phyloP scores from a whole-genome alignment of 768 basidiomycete species.

The Rubroboletus satanas region DNA sequence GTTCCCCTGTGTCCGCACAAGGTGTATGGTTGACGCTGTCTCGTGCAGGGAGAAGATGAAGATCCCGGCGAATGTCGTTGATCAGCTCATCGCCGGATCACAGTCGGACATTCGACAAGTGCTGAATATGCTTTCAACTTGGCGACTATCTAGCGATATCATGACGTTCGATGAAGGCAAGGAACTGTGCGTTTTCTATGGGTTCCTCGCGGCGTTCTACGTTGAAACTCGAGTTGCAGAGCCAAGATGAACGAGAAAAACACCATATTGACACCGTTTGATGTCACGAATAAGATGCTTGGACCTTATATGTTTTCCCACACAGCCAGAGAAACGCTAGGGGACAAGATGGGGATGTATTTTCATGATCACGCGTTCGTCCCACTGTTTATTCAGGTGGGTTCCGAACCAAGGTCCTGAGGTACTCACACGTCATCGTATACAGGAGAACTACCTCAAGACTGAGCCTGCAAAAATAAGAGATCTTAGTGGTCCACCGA shows the following conservation, averaged over 20 bases:
- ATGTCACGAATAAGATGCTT: constrained; percentile 81
- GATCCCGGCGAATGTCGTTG: constrained; percentile 85
- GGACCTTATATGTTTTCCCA: constrained; percentile 88
- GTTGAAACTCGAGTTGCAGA: constrained; percentile 38
- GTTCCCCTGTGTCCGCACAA: constrained; percentile 18
- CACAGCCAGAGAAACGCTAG: constrained; percentile 75
- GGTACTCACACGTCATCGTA: constrained; percentile 25
- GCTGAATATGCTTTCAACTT: constrained; percentile 96
- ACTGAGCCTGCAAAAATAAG: constrained; percentile 63
- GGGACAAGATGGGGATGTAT: constrained; percentile 93
- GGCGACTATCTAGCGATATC: constrained; percentile 75
- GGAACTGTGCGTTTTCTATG: constrained; percentile 57
- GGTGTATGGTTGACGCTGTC: neutral
- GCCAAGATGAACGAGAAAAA: constrained; percentile 91
- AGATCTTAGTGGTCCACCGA: constrained; percentile 58
- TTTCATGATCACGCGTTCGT: constrained; percentile 95
- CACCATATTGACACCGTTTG: constrained; percentile 86
- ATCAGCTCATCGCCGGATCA: constrained; percentile 83
- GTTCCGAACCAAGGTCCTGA: neutral
- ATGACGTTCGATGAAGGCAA: constrained; percentile 95
- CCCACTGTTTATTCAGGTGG: constrained; percentile 91
- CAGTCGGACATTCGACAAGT: constrained; percentile 98
- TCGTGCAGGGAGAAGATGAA: constrained; percentile 81
- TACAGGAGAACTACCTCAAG: constrained; percentile 89
- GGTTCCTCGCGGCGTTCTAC: neutral